These are phyloP conservation scores for Gonium pectorale DNA, from an alignment of 139 green algal species.

Conservation along the genomic window DNA sequence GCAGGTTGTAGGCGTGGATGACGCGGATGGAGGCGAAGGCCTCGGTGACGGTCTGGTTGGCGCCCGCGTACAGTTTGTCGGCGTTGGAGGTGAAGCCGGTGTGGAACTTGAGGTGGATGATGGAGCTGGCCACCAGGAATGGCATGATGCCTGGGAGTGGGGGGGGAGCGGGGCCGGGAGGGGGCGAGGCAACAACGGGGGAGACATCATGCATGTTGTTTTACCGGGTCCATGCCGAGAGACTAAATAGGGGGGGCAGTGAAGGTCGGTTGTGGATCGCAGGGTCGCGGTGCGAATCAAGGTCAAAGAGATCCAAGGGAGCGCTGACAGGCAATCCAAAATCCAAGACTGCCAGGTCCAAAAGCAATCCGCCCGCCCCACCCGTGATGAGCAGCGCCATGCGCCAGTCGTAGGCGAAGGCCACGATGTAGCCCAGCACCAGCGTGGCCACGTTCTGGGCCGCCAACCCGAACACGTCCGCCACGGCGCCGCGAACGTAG, in stretches of 20 bases:
- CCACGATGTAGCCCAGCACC: constrained; percentile 63
- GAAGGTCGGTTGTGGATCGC: too few relatives aligned
- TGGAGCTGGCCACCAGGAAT: constrained; percentile 63
- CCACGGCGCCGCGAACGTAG: constrained; percentile 74
- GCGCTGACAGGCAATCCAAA: too few relatives aligned
- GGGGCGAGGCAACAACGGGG: too few relatives aligned
- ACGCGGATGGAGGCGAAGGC: constrained; percentile 78
- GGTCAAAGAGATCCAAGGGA: too few relatives aligned
- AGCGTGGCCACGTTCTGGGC: constrained; percentile 49
- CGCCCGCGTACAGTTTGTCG: constrained; percentile 70
- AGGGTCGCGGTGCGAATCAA: too few relatives aligned
- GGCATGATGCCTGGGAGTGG: constrained; percentile 62
- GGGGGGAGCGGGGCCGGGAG: too few relatives aligned
- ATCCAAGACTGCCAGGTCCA: too few relatives aligned
- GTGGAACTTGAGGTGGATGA: constrained; percentile 68
- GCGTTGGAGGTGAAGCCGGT: constrained; percentile 49
- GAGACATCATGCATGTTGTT: too few relatives aligned
- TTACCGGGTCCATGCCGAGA: too few relatives aligned
- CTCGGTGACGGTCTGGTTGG: constrained; percentile 81
- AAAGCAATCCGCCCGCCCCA: too few relatives aligned
- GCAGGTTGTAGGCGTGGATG: constrained; percentile 80
- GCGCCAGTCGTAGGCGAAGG: constrained; percentile 81
- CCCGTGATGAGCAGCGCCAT: constrained; percentile 79
- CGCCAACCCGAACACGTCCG: constrained; percentile 51
- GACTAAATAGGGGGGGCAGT: too few relatives aligned